Percentiles rank a stretch among this genome's conserved stretches.
phyloP scores from a whole-genome alignment of 306 rosid genomes.

The Sphenostylis stenocarpa region DNA sequence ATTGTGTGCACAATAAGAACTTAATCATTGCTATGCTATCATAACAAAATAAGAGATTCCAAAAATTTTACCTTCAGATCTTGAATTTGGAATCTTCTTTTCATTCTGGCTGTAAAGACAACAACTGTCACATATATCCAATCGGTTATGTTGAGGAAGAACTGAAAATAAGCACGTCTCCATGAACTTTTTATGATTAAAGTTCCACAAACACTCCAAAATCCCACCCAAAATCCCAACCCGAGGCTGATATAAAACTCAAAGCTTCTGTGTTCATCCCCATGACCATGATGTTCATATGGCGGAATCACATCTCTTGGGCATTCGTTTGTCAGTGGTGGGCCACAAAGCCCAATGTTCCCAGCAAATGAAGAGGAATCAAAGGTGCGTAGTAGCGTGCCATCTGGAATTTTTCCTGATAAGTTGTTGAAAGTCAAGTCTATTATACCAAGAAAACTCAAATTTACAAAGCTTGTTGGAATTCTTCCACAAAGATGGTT shows the following conservation, averaged over 20 bases:
- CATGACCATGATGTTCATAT: too few relatives aligned
- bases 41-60: neutral
- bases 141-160: neutral
- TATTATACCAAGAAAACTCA: accelerated
- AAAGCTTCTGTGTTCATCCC: too few relatives aligned
- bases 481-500: slow-evolving; percentile 4
- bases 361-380: slow-evolving; percentile 13
- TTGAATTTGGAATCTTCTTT: neutral
- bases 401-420: neutral
- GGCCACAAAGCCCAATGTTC: slow-evolving; percentile 38
- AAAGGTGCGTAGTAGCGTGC: neutral
- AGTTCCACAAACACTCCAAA: slow-evolving; percentile 39
- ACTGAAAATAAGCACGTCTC: neutral
- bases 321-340: slow-evolving; percentile 13
- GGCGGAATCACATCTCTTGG: neutral
- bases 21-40: neutral
- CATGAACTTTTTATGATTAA: neutral
- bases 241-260: slow-evolving; percentile 17
- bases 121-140: neutral
- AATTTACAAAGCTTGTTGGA: slow-evolving; percentile 1
- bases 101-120: neutral
- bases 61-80: neutral
- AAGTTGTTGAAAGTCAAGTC: neutral
- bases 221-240: slow-evolving; percentile 24
- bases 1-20: neutral